A percentile compares a stretch with the other conserved stretches of the same genome.
Evolutionary conservation across 1,284 basidiomycete genomes (phyloP).

Genomic region (Schizophyllum commune): DNA sequence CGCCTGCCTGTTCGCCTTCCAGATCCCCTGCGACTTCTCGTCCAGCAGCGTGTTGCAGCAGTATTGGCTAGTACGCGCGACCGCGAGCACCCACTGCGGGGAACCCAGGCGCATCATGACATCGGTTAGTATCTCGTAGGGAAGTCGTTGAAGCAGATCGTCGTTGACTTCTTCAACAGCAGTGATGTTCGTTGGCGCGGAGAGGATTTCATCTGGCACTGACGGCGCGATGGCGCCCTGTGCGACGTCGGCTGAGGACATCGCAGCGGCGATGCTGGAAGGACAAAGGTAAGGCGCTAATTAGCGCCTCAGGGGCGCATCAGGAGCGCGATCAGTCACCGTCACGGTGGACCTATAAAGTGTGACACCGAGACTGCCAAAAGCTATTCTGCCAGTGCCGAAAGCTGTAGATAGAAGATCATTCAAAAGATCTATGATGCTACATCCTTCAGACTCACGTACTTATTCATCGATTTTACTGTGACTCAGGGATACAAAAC

Average conservation of each 20-base stretch:
- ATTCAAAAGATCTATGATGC: too few relatives aligned
- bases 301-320: background rate
- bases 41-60: conserved; percentile 34
- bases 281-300: background rate
- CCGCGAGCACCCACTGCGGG: conserved; percentile 16
- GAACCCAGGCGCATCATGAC: conserved; percentile 15
- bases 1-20: conserved; percentile 37
- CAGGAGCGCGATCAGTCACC: background rate
- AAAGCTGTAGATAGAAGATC: too few relatives aligned
- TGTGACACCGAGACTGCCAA: too few relatives aligned
- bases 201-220: background rate
- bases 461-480: too few relatives aligned
- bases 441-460: too few relatives aligned
- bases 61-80: conserved; percentile 16
- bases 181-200: background rate
- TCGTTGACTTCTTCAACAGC: background rate
- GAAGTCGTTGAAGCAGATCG: conserved; percentile 9
- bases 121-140: conserved; percentile 18
- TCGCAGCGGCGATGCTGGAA: background rate
- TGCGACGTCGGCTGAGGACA: background rate
- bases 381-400: too few relatives aligned
- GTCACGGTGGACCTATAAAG: too few relatives aligned
- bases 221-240: too few relatives aligned
- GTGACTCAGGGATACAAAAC: too few relatives aligned
- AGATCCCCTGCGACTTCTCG: conserved; percentile 36